Evolutionary conservation across 192 early-diverging fungal species (phyloP).

Genomic region (Pilobolus umbonatus): DNA sequence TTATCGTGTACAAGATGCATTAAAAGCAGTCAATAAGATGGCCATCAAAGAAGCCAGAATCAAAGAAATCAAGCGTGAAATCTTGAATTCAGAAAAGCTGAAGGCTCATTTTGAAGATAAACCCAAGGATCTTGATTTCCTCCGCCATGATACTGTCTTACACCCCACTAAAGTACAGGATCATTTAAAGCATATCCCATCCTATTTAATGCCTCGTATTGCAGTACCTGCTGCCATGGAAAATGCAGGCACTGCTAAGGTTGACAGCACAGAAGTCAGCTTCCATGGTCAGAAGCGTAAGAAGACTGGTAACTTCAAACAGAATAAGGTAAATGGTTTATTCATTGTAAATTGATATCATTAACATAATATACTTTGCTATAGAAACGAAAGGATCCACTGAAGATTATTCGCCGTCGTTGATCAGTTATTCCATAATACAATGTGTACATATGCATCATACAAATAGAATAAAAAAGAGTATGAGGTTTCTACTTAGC

Average conservation of each 20-base stretch:
- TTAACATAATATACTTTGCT: not conserved
- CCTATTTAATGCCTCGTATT: slow-evolving; percentile 88
- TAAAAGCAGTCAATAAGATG: slow-evolving; percentile 67
- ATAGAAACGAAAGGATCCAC: slow-evolving; percentile 29
- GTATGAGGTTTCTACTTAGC: not conserved
- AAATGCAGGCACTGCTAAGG: no score
- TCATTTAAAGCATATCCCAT: slow-evolving; percentile 92
- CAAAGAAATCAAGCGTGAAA: slow-evolving; percentile 94
- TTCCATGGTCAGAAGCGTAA: slow-evolving; percentile 19
- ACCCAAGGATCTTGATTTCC: slow-evolving; percentile 83
- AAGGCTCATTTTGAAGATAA: slow-evolving; percentile 97
- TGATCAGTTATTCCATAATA: not conserved
- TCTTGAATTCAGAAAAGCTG: slow-evolving; percentile 92
- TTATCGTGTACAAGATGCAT: slow-evolving; percentile 85
- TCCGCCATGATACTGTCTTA: slow-evolving; percentile 88
- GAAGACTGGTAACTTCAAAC: not conserved
- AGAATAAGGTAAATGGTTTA: not conserved
- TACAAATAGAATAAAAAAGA: not conserved
- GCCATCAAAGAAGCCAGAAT: slow-evolving; percentile 86
- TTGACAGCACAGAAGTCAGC: not conserved
- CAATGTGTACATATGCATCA: not conserved
- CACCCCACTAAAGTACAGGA: slow-evolving; percentile 76
- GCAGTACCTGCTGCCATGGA: slow-evolving; percentile 31
- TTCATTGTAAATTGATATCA: not conserved
- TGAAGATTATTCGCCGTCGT: slow-evolving; percentile 19